Base-by-base conservation (phyloP, 345 rosid genomes). In the Brassica nigra region DNA sequence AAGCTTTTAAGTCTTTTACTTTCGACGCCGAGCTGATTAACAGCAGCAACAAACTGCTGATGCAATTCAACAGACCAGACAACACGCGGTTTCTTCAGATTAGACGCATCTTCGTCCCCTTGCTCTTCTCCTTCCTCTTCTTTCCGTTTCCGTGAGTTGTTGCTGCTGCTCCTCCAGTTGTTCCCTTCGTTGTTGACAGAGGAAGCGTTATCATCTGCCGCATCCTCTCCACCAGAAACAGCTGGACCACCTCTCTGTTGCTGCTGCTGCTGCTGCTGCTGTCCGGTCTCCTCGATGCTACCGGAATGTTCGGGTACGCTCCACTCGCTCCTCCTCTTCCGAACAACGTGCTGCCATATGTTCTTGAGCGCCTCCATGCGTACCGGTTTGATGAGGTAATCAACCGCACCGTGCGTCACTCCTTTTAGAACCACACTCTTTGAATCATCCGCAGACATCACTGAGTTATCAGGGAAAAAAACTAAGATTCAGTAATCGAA, bases 11-110 rank as follows among this genome's bases (percentile, higher is more conserved):
- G 28, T 71, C 92, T 84, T 30, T 42, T 92, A 95, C 99, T 92
- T 77, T 91, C 96, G 0, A 91, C 90, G 27, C 99, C 98, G 3
- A 95, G 90, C 68, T 93, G 96, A 79, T 89, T 88, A 18, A 95
- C 90, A 6, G 98, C 99, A 2, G 87, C 90, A 42, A 93, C 92
- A 81, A 95, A 95, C 73, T 90, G 98, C 70, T 89, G 94, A 76
- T 95, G 99, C 79, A 95, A 95, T 34, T 94, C 92, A 72, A 88
- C 89, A 0, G 98, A 93, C 99, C 99, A 95, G 36, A 95, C 94
- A 1, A 95, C 93, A 29, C 95, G 92, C 0, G 94, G 87, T 80
- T 87, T 95, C 87, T 93, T 95, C 23, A 95, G 69, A 1, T 92
- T 82, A 2, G 99, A 92, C 0, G 97, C 74, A 57, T 95, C 99